Conservation (phyloP, 148 eudicot genomes). For the Salicornia ramosissima region DNA sequence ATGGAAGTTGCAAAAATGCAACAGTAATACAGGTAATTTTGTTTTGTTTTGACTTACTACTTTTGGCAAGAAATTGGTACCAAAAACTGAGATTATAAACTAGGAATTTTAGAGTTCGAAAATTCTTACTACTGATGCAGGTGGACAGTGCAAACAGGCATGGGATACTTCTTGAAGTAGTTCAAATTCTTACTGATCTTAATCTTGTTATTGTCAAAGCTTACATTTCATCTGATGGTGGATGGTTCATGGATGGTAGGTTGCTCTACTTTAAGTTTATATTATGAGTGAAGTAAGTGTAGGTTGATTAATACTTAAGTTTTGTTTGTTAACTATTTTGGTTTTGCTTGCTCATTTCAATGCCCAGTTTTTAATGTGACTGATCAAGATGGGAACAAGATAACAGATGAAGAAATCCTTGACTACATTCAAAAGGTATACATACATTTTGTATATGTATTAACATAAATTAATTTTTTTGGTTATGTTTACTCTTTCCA, state of each 20-base stretch:
- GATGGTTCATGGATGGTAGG: constrained; percentile 94
- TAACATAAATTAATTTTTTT: not conserved
- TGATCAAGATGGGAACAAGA: constrained; percentile 82
- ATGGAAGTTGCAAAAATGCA: constrained; percentile 80
- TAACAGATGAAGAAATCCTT: constrained; percentile 71
- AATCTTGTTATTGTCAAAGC: constrained; percentile 75
- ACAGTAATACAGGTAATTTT: constrained; percentile 74
- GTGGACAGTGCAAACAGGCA: constrained; percentile 88
- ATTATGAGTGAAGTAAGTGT: no score
- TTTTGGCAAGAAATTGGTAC: no score
- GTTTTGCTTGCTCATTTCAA: no score
- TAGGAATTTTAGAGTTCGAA: not conserved
- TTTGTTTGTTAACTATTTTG: not conserved
- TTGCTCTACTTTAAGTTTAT: not conserved
- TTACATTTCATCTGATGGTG: constrained; percentile 97
- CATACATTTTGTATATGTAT: not conserved
- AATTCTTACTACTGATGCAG: constrained; percentile 34
- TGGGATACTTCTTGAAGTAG: constrained; percentile 87
- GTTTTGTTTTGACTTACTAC: not conserved
- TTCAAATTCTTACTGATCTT: constrained; percentile 90
- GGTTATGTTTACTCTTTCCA: not conserved
- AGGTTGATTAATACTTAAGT: not conserved
- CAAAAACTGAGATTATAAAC: no score
- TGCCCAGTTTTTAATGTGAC: constrained; percentile 84
- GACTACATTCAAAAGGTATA: constrained; percentile 69